These are phyloP conservation scores for Cryptosporidium sp. DNA, from an alignment of 169 alveolate species.

Conservation along the genomic window DNA sequence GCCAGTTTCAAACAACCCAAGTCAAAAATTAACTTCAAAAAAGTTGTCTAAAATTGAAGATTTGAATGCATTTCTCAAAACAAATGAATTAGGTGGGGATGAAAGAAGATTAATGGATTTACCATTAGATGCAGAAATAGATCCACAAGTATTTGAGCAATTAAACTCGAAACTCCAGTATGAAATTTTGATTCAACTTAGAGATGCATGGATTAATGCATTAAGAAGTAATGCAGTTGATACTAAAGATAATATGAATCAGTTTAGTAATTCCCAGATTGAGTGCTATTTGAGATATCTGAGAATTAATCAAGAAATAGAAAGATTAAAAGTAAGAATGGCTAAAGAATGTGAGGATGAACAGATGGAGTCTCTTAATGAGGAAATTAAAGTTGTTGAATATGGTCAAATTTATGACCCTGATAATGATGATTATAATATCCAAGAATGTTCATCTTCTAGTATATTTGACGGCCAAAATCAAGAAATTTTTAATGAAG, in stretches of 20 bases:
- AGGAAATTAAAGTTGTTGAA: slow-evolving; percentile 10
- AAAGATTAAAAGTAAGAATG: slow-evolving; percentile 81
- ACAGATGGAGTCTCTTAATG: not conserved
- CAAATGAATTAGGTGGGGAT: not conserved
- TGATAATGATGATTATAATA: slow-evolving; percentile 9
- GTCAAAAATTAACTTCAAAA: not conserved
- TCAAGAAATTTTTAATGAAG: not conserved
- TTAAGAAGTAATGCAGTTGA: slow-evolving; percentile 82
- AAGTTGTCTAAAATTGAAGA: slow-evolving; percentile 40
- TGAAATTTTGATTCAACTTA: slow-evolving; percentile 84
- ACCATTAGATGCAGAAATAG: slow-evolving; percentile 77
- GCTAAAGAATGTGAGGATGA: slow-evolving; percentile 77
- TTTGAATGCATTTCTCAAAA: slow-evolving; percentile 7
- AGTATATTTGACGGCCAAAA: not conserved
- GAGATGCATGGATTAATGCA: slow-evolving; percentile 84
- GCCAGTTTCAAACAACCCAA: slow-evolving; percentile 23
- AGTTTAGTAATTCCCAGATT: slow-evolving; percentile 86
- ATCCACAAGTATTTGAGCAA: slow-evolving; percentile 84
- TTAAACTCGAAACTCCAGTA: slow-evolving; percentile 83
- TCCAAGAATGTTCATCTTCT: not conserved
- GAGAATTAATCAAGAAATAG: slow-evolving; percentile 86
- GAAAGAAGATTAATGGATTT: slow-evolving; percentile 59
- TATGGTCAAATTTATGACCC: slow-evolving; percentile 30
- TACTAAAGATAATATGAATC: slow-evolving; percentile 82
- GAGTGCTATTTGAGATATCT: slow-evolving; percentile 85